Evolutionary conservation across 352 stramenopile genomes (phyloP).

Genomic region (Thalassiosira pacifica): DNA sequence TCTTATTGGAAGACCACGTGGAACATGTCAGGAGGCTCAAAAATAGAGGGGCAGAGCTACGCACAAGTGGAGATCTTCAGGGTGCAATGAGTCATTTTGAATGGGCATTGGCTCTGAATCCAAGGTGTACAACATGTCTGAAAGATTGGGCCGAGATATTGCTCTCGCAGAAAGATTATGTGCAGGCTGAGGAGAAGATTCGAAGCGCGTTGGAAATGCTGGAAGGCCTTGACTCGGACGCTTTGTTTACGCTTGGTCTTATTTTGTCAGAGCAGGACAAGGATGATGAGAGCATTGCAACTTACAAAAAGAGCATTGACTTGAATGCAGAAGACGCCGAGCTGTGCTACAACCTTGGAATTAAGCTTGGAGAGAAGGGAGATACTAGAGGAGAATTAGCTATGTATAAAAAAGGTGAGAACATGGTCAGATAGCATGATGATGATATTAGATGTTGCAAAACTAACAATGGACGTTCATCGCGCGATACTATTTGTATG

Average conservation of each 20-base stretch:
- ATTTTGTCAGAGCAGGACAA: slow-evolving; percentile 71
- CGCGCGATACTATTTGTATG: slow-evolving; percentile 1
- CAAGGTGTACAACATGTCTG: slow-evolving; percentile 78
- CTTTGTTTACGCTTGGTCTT: slow-evolving; percentile 75
- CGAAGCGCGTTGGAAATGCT: slow-evolving; percentile 68
- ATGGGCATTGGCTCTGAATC: slow-evolving; percentile 78
- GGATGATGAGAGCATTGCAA: slow-evolving; percentile 70
- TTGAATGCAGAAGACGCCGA: slow-evolving; percentile 81
- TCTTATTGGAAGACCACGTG: slow-evolving; percentile 77
- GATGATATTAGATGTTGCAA: slow-evolving; percentile 9
- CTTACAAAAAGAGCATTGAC: slow-evolving; percentile 67
- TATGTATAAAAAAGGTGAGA: slow-evolving; percentile 60
- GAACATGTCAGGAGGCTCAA: slow-evolving; percentile 83
- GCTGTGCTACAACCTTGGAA: slow-evolving; percentile 77
- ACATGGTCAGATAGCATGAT: slow-evolving; percentile 2
- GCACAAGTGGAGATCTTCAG: slow-evolving; percentile 56
- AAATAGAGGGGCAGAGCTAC: slow-evolving; percentile 75
- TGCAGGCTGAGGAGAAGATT: slow-evolving; percentile 67
- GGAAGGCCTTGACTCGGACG: slow-evolving; percentile 74
- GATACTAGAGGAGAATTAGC: slow-evolving; percentile 60
- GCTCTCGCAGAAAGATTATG: slow-evolving; percentile 59
- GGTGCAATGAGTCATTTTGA: slow-evolving; percentile 75
- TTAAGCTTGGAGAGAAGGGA: slow-evolving; percentile 69
- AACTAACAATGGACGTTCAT: neutral
- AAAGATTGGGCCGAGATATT: slow-evolving; percentile 82